Conservation (phyloP, 768 basidiomycete genomes). For the Lepiota brunneoincarnata region DNA sequence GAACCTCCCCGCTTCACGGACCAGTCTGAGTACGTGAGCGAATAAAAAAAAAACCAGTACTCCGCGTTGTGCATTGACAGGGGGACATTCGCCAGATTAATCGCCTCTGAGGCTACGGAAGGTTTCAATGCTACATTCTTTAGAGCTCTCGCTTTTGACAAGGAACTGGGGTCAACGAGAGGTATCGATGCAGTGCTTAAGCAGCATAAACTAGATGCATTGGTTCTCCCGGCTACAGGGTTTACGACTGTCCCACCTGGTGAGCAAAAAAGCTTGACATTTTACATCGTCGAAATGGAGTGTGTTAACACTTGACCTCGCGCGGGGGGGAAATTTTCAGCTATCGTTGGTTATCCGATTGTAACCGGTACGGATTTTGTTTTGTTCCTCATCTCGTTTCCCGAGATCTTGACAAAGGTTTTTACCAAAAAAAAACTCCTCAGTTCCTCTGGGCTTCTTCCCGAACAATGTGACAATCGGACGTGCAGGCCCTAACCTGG, state of each 20-base stretch:
- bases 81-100: slow-evolving; percentile 28
- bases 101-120: slow-evolving; percentile 33
- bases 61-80: too few relatives aligned
- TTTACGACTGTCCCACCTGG: slow-evolving; percentile 39
- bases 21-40: slow-evolving; percentile 31
- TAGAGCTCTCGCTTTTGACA: slow-evolving; percentile 39
- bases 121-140: slow-evolving; percentile 44
- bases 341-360: slow-evolving; percentile 66
- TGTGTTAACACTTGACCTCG: too few relatives aligned
- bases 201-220: slow-evolving; percentile 44
- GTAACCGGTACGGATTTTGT: slow-evolving; percentile 48
- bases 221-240: slow-evolving; percentile 45
- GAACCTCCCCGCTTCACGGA: slow-evolving; percentile 34
- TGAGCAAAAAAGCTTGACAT: slow-evolving; percentile 11
- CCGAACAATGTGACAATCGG: slow-evolving; percentile 40
- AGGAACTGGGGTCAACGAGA: slow-evolving; percentile 44
- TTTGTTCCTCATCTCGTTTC: not conserved
- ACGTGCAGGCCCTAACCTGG: slow-evolving; percentile 37
- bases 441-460: slow-evolving; percentile 61
- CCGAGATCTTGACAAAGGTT: not conserved
- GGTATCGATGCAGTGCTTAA: slow-evolving; percentile 56
- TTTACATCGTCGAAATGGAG: too few relatives aligned
- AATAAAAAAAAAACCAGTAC: not conserved
- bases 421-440: slow-evolving; percentile 5
- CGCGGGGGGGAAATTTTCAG: slow-evolving; percentile 28